phyloP scores from a whole-genome alignment of 139 green algal genomes.

The Chlamydomonas eustigma region DNA sequence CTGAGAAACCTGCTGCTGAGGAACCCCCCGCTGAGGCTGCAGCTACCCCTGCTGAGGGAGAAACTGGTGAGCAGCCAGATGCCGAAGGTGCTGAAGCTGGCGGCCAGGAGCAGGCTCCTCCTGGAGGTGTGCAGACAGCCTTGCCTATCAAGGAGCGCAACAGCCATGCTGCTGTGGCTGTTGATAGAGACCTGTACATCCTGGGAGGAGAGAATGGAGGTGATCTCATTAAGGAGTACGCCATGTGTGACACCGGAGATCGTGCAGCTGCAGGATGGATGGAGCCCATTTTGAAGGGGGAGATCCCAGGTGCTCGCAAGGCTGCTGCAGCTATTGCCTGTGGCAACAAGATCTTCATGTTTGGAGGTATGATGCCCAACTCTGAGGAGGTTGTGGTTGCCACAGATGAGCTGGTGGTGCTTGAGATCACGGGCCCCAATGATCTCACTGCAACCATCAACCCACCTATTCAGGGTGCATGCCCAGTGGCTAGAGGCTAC shows the following conservation, averaged over 20 bases:
- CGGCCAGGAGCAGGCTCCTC: constrained; percentile 7
- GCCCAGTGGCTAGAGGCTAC: constrained; percentile 24
- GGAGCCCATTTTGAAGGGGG: constrained; percentile 50
- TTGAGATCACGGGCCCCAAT: constrained; percentile 47
- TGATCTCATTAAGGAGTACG: constrained; percentile 43
- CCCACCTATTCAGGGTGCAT: constrained; percentile 16
- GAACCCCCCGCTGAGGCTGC: constrained; percentile 6
- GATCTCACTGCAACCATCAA: constrained; percentile 32
- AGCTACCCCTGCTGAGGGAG: constrained; percentile 1
- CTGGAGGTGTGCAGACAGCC: constrained; percentile 6
- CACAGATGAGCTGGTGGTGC: constrained; percentile 55
- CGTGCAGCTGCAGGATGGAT: constrained; percentile 30
- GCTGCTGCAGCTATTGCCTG: constrained; percentile 37
- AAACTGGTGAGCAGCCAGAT: constrained; percentile 1
- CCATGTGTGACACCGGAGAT: constrained; percentile 34
- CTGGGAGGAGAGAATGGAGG: constrained; percentile 58
- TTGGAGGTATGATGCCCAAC: constrained; percentile 46
- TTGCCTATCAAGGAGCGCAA: constrained; percentile 27
- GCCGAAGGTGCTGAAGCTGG: not conserved
- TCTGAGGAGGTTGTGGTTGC: constrained; percentile 41
- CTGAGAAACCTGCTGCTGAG: not conserved
- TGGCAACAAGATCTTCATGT: constrained; percentile 51
- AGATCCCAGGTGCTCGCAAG: constrained; percentile 49
- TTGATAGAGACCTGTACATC: constrained; percentile 56
- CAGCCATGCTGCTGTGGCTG: constrained; percentile 34